These are phyloP conservation scores for Ambrosia artemisiifolia DNA, from an alignment of 129 eudicot species.

Conservation along the genomic window DNA sequence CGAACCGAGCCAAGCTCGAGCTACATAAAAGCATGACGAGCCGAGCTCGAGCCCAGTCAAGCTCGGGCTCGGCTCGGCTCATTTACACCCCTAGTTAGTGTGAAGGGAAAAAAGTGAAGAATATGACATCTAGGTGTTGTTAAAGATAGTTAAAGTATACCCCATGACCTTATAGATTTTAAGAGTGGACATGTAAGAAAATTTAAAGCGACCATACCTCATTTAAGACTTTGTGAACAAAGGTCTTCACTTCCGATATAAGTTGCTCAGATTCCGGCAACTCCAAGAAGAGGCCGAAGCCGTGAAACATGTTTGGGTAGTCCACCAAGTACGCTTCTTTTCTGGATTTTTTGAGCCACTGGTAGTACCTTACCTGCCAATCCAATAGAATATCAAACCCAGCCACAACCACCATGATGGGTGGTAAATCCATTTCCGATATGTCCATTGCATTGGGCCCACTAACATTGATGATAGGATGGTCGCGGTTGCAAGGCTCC, in stretches of 20 bases:
- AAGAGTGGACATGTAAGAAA: no score
- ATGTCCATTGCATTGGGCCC: constrained; percentile 31
- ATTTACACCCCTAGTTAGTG: no score
- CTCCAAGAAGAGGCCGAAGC: constrained; percentile 19
- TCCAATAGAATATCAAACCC: constrained; percentile 19
- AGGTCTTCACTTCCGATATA: constrained; percentile 16
- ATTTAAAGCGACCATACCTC: background rate
- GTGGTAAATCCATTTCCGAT: constrained; percentile 22
- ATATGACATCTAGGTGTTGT: no score
- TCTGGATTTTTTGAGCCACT: constrained; percentile 32
- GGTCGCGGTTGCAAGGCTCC: constrained; percentile 23
- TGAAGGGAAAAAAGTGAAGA: no score
- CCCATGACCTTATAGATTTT: no score
- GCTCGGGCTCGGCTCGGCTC: no score
- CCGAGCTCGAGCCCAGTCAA: no score
- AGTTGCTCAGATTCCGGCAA: constrained; percentile 22
- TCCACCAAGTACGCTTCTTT: constrained; percentile 25
- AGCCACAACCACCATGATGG: constrained; percentile 22
- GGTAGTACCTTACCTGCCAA: constrained; percentile 31
- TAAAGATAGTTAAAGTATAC: no score
- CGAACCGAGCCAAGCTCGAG: no score
- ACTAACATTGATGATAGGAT: constrained; percentile 25
- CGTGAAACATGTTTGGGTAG: constrained; percentile 27
- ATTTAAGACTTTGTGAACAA: constrained; percentile 3
- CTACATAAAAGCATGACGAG: no score